Percentiles rank a stretch among this genome's conserved stretches.
These are phyloP conservation scores for Cytidiella melzeri DNA, from an alignment of 768 basidiomycete species.

Conservation along the genomic window DNA sequence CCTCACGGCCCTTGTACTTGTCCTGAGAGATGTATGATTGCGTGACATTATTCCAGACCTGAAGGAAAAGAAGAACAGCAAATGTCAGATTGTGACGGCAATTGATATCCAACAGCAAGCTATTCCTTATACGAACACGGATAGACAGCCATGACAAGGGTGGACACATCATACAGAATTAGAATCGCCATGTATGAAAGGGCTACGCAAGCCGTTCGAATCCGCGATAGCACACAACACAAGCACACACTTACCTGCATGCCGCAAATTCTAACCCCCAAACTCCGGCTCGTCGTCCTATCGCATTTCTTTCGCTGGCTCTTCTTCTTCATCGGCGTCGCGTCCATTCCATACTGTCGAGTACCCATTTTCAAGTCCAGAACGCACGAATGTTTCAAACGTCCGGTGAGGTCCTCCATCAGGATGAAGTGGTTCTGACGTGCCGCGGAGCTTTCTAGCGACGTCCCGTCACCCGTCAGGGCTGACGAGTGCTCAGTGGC, in stretches of 20 bases:
- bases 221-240: slow-evolving; percentile 2
- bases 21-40: slow-evolving; percentile 88
- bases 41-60: slow-evolving; percentile 91
- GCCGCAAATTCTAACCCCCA: slow-evolving; percentile 93
- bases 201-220: not conserved
- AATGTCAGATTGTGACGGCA: slow-evolving; percentile 7
- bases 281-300: slow-evolving; percentile 82
- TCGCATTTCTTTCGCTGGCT: slow-evolving; percentile 99
- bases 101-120: not conserved
- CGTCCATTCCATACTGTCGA: slow-evolving; percentile 95
- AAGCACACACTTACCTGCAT: slow-evolving; percentile 80
- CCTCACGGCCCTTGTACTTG: slow-evolving; percentile 93
- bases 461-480: slow-evolving; percentile 6
- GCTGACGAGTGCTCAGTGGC: slow-evolving; percentile 11
- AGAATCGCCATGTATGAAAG: slow-evolving; percentile 3
- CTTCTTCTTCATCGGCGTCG: slow-evolving; percentile 87
- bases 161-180: not conserved
- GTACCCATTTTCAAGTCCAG: slow-evolving; percentile 99
- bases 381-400: slow-evolving; percentile 87
- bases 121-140: not conserved
- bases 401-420: slow-evolving; percentile 97
- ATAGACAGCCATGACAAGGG: not conserved
- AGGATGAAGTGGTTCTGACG: slow-evolving; percentile 97
- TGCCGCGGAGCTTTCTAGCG: slow-evolving; percentile 35
- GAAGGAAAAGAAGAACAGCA: slow-evolving; percentile 4